Evolutionary conservation across 2,329 filamentous ascomycete species (phyloP).

Genomic region (Paraphaeosphaeria sporulosa): DNA sequence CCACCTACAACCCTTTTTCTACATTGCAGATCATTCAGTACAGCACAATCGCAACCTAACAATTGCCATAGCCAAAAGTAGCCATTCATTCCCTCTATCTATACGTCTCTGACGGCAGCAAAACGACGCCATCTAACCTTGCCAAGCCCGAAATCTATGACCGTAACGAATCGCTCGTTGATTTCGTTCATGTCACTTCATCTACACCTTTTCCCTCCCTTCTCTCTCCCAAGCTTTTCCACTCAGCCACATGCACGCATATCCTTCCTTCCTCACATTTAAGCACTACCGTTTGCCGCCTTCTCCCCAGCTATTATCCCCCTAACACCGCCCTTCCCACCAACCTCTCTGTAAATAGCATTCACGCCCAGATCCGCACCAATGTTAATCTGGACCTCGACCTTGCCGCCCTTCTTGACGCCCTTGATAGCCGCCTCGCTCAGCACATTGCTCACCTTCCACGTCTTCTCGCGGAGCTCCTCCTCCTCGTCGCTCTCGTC

Average conservation of each 20-base stretch:
- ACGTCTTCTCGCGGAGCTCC: slow-evolving; percentile 87
- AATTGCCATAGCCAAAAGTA: no score
- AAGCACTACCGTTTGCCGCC: slow-evolving; percentile 40
- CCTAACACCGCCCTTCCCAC: slow-evolving; percentile 75
- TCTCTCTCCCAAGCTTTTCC: no score
- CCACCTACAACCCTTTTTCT: no score
- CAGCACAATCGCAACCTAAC: no score
- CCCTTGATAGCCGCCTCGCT: slow-evolving; percentile 85
- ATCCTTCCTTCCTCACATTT: not conserved
- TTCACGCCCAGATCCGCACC: slow-evolving; percentile 79
- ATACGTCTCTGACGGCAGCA: not conserved
- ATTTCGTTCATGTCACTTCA: not conserved
- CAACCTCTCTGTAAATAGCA: slow-evolving; percentile 83
- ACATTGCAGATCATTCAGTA: no score
- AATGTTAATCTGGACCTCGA: slow-evolving; percentile 94
- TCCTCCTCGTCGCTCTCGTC: slow-evolving; percentile 74
- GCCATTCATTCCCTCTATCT: slow-evolving; percentile 4
- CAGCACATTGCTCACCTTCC: slow-evolving; percentile 84
- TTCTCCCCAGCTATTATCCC: slow-evolving; percentile 40
- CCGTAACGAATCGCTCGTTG: slow-evolving; percentile 6
- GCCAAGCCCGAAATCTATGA: not conserved
- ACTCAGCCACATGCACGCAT: no score
- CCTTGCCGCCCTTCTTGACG: slow-evolving; percentile 86
- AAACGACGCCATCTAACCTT: not conserved
- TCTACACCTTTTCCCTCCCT: not conserved